These are phyloP conservation scores for Chalciporus pseudorubinellus DNA, from an alignment of 768 basidiomycete species.

Conservation along the genomic window DNA sequence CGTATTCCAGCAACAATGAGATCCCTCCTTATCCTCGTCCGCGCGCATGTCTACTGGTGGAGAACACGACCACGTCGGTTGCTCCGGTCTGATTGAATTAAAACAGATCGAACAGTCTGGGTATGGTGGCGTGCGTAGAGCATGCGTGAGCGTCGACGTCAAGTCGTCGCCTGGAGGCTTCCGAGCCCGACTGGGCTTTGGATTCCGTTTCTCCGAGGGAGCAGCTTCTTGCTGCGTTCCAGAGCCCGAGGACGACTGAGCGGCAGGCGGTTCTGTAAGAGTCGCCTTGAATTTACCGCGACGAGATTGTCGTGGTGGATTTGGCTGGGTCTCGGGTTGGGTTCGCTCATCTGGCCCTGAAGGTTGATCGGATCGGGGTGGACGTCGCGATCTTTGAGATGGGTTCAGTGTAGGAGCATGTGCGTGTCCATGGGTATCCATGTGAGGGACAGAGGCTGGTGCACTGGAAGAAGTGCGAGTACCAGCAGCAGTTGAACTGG, in stretches of 20 bases:
- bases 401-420: not conserved
- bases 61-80: conserved; percentile 87
- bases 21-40: conserved; percentile 20
- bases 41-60: conserved; percentile 35
- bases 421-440: not conserved
- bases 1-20: no score
- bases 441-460: not conserved
- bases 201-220: conserved; percentile 1
- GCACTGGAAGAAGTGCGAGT: not conserved
- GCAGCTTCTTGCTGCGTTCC: conserved; percentile 1
- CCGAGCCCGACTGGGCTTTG: conserved; percentile 7
- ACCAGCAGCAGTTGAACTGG: not conserved
- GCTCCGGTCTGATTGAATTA: conserved; percentile 68
- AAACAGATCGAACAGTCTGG: conserved; percentile 87
- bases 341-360: not conserved
- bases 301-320: conserved; percentile 24
- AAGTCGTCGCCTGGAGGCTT: conserved; percentile 54
- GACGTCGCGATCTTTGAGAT: not conserved
- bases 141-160: conserved; percentile 67
- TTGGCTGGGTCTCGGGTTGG: not conserved
- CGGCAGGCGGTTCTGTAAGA: conserved; percentile 27
- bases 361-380: conserved; percentile 1
- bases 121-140: conserved; percentile 66
- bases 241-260: not conserved
- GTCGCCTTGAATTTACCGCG: conserved; percentile 37